phyloP scores from a whole-genome alignment of 495 filamentous ascomycete species.

The Penicillium roqueforti region DNA sequence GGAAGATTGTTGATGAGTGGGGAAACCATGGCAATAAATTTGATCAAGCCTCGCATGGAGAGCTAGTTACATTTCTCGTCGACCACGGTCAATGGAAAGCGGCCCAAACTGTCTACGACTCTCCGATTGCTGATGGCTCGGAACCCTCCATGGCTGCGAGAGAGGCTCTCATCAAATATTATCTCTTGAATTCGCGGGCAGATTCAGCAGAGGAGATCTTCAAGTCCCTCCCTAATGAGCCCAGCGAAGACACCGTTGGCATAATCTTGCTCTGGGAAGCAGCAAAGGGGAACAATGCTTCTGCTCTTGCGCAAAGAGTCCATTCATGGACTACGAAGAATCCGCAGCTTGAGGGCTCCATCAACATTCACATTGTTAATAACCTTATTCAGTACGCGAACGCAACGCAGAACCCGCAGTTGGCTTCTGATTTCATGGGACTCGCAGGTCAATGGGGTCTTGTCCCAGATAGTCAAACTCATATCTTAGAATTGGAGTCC shows the following conservation, averaged over 20 bases:
- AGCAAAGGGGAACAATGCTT: conserved; percentile 62
- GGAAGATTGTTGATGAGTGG: conserved; percentile 24
- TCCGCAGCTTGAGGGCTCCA: conserved; percentile 33
- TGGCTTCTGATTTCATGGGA: conserved; percentile 66
- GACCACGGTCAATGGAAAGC: conserved; percentile 34
- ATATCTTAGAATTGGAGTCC: conserved; percentile 71
- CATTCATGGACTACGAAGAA: conserved; percentile 49
- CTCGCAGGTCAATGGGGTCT: conserved; percentile 61
- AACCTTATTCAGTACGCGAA: conserved; percentile 69
- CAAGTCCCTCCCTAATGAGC: conserved; percentile 49
- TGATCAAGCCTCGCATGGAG: conserved; percentile 37
- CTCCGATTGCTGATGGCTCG: conserved; percentile 41
- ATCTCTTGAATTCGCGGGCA: conserved; percentile 53
- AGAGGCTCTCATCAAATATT: conserved; percentile 50
- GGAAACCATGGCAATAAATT: conserved; percentile 31
- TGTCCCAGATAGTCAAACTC: conserved; percentile 58
- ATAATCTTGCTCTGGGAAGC: conserved; percentile 73
- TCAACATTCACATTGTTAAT: conserved; percentile 72
- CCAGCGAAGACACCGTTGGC: conserved; percentile 56
- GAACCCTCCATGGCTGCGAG: conserved; percentile 46
- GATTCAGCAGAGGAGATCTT: conserved; percentile 64
- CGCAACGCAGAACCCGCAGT: conserved; percentile 60
- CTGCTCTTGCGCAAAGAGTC: conserved; percentile 62
- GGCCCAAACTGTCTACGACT: conserved; percentile 51
- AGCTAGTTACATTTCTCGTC: conserved; percentile 34